Base-by-base conservation (phyloP, 371 early-diverging fungal species). In the Basidiobolus meristosporus region DNA sequence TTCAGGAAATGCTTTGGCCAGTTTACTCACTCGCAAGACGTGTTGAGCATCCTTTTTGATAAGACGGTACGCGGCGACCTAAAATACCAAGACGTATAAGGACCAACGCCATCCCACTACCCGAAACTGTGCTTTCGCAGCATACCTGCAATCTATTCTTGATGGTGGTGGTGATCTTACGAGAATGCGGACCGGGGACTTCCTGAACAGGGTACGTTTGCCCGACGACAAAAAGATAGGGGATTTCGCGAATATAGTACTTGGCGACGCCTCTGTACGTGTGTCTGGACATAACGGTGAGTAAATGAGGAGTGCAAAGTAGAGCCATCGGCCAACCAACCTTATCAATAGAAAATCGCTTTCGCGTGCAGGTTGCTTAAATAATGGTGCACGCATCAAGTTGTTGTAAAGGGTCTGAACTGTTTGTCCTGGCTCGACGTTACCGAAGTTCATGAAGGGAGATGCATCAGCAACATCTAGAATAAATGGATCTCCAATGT, bases 171-270 rank as follows among this genome's bases (percentile, higher is more conserved):
- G 90, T 95, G 14, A 91, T 78, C 50, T 86, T 90, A 43, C 99
- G 77, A 14, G 96, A 88, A 50, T 98, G 98, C 21, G 99, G 99
- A 2, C 88, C 82, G 19, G 92, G 98, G 3, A 98, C 93, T 55
- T 98, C 98, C 48, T 82, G 79, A 29, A 88, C 59, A 7, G 99
- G 99, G 45, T 90, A 91, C 1, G 89, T 86, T 58, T 99, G 99
- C 4, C 99, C 99, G n/a, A 89, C 86, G 7, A 81, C 72, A 54
- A 78, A 98, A 3, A 90, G 57, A 46, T 72, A 62, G 6, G 82
- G 81, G 21, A 98, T 79, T 22, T 80, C 74, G 16, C 98, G 73
- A 15, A 96, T 47, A 44, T 75, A 90, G 43, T 83, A 83, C 44
- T 74, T 82, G 19, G 68, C 63, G 21, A 77, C 69, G 20, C 73